Base-by-base conservation (phyloP, 2,329 filamentous ascomycete genomes). In the Neofusicoccum kwambonambiense region DNA sequence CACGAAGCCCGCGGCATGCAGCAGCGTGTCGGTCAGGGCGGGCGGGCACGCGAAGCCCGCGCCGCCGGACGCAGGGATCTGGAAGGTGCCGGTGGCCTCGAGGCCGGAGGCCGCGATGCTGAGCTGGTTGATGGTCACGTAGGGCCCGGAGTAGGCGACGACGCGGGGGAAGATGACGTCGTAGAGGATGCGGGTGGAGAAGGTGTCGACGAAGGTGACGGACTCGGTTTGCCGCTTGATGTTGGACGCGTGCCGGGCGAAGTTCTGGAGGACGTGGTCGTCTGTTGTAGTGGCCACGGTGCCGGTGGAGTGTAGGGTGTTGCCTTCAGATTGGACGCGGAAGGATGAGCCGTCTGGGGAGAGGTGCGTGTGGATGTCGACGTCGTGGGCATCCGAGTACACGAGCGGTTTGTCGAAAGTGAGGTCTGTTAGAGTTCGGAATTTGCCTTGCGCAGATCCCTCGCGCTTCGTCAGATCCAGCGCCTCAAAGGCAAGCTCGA, bases 1-100 rank as follows among this genome's bases (percentile, higher is more conserved):
- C 5, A 75, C 68, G 63, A 75, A 75, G 2, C 74, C 74, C 1
- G 74, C 72, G 2, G 72, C 70, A 50, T 76, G 74, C 0, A 76
- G 71, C 13, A 76, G 66, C 2, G 72, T 74, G 49, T 76, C 74
- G 15, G 71, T 68, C 58, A 75, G 72, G 2, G 69, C 68, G 4
- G 72, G 72, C 12, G 70, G 67, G 41, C 68, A 69, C 15, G 72
- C 65, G 45, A 70, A 73, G 44, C 62, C 67, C 11, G 62, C 66
- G 3, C 57, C 6, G 1, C 63, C 15, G 3, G 17, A 17, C 1
- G 13, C 8, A 1, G 64, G 58, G 2, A 65, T 31, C 15, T 56
- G 47, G 60, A 65, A 65, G 4, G 27, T 45, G 1, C 64, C 64
- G 4, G 15, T 5, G 8, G 35, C 64, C n/a, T 65, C 64, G 7